phyloP scores from a whole-genome alignment of 441 rosid genomes.

The Arabidopsis lyrata region DNA sequence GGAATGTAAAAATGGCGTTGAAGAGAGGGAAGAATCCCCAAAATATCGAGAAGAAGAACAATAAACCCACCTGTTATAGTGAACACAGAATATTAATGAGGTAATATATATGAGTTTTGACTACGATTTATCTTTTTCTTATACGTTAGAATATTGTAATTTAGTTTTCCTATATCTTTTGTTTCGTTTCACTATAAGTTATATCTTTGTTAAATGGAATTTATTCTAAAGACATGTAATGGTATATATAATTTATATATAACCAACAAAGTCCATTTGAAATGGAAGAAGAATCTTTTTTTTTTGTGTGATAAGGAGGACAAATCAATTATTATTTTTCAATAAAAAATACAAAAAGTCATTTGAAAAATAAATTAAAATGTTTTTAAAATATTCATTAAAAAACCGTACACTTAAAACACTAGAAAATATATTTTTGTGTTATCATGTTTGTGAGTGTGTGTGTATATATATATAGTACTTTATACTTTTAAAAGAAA shows the following conservation, averaged over 20 bases:
- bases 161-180: background rate
- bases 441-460: background rate
- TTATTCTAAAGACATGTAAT: background rate
- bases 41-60: slow-evolving; percentile 90
- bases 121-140: background rate
- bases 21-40: slow-evolving; percentile 93
- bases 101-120: background rate
- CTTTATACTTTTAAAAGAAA: background rate
- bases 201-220: background rate
- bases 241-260: too few species aligned
- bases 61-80: slow-evolving; percentile 73
- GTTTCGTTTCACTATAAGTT: background rate
- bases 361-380: background rate
- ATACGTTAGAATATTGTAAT: background rate
- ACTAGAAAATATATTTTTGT: background rate
- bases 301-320: too few species aligned
- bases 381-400: background rate
- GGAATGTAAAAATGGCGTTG: slow-evolving; percentile 85
- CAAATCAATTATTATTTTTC: background rate
- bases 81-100: background rate
- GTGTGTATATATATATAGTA: background rate
- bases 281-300: too few species aligned
- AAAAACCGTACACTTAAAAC: background rate
- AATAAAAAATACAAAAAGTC: background rate
- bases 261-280: too few species aligned